Evolutionary conservation across 805 yeast genomes (phyloP).

Genomic region (Naumovozyma dairenensis): DNA sequence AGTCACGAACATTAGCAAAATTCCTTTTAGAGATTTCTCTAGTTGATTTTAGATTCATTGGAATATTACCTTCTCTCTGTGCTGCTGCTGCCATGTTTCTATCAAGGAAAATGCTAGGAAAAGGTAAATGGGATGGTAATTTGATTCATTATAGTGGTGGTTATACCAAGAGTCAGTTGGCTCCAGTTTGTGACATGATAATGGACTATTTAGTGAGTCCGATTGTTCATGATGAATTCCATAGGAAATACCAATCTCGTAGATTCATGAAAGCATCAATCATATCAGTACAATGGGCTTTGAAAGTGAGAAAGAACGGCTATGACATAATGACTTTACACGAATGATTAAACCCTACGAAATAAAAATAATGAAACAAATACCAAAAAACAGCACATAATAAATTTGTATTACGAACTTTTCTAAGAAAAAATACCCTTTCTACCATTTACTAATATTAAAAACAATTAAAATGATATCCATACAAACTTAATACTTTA

Average conservation of each 20-base stretch:
- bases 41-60: constrained; percentile 67
- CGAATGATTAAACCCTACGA: constrained; percentile 12
- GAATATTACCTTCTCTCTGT: constrained; percentile 62
- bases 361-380: not conserved
- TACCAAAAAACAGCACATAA: not conserved
- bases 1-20: constrained; percentile 76
- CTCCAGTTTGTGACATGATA: constrained; percentile 62
- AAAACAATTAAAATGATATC: too few species aligned
- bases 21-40: constrained; percentile 70
- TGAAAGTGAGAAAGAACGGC: constrained; percentile 36
- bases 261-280: constrained; percentile 80
- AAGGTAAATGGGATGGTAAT: constrained; percentile 22
- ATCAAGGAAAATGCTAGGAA: constrained; percentile 48
- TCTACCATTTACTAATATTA: too few species aligned
- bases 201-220: constrained; percentile 71
- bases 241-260: constrained; percentile 84
- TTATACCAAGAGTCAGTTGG: constrained; percentile 60
- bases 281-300: constrained; percentile 76
- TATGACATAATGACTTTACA: constrained; percentile 32
- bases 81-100: constrained; percentile 83
- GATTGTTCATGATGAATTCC: constrained; percentile 83
- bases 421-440: too few species aligned
- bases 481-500: too few species aligned
- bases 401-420: too few species aligned
- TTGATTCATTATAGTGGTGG: constrained; percentile 22